phyloP scores from a whole-genome alignment of 2,329 filamentous ascomycete genomes.

The Chaetomium olivaceum region DNA sequence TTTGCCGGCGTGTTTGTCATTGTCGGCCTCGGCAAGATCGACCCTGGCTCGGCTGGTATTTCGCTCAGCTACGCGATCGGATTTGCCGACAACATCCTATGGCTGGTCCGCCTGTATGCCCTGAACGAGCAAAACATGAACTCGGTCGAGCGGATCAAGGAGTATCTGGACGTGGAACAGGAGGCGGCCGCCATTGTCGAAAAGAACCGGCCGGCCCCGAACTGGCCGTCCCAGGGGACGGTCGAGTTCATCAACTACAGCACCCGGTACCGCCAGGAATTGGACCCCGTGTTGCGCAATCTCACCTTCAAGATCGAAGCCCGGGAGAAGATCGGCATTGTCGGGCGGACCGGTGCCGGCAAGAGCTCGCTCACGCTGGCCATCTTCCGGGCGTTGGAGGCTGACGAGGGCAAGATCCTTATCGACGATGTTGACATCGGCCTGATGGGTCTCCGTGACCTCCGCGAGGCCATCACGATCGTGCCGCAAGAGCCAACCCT shows the following conservation, averaged over 20 bases:
- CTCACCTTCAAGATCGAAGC: conserved; percentile 85
- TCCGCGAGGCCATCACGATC: conserved; percentile 93
- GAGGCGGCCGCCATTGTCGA: conserved; percentile 79
- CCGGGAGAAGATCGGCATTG: conserved; percentile 91
- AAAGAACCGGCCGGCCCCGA: conserved; percentile 71
- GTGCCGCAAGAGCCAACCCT: conserved; percentile 96
- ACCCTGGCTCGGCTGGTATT: conserved; percentile 88
- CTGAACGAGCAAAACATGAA: conserved; percentile 99
- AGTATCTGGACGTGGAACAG: conserved; percentile 95
- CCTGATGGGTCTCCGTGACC: conserved; percentile 84
- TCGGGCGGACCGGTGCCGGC: conserved; percentile 90
- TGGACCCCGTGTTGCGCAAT: conserved; percentile 81
- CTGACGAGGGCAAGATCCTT: conserved; percentile 82
- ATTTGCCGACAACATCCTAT: conserved; percentile 95
- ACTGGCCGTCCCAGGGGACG: conserved; percentile 83
- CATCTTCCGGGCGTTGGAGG: conserved; percentile 90
- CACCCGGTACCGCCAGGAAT: conserved; percentile 82
- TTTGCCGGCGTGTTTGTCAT: conserved; percentile 92
- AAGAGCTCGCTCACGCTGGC: conserved; percentile 95
- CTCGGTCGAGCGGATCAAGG: conserved; percentile 94
- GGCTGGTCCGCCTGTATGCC: conserved; percentile 92
- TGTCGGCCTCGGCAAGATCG: conserved; percentile 75
- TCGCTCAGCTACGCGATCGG: conserved; percentile 94
- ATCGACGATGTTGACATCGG: conserved; percentile 92
- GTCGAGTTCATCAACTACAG: conserved; percentile 89